Evolutionary conservation across 441 rosid species (phyloP).

Genomic region (Gossypium trilobum): DNA sequence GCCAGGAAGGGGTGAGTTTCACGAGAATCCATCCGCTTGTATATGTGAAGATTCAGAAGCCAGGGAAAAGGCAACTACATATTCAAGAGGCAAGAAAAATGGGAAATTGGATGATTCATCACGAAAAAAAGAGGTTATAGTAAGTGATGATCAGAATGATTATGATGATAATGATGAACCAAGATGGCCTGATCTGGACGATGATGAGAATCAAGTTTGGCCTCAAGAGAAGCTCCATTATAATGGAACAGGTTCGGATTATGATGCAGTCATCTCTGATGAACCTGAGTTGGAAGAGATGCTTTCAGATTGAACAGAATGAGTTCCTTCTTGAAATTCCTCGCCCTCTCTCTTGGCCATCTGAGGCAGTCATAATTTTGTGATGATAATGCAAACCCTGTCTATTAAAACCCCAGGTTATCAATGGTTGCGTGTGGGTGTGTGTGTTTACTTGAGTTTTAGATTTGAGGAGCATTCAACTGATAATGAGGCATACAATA

Average conservation of each 20-base stretch:
- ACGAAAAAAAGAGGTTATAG: slow-evolving; percentile 19
- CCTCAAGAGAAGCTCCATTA: slow-evolving; percentile 32
- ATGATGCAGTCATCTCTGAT: slow-evolving; percentile 45
- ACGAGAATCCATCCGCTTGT: slow-evolving; percentile 85
- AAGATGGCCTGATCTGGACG: slow-evolving; percentile 42
- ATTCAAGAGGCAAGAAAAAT: slow-evolving; percentile 31
- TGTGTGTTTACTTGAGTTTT: background rate
- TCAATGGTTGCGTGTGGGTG: background rate
- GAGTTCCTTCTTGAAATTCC: background rate
- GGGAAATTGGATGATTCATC: slow-evolving; percentile 34
- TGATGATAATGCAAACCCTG: background rate
- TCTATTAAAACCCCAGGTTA: background rate
- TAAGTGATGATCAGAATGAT: slow-evolving; percentile 33
- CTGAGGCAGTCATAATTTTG: background rate
- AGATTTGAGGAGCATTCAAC: background rate
- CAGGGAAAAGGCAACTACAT: slow-evolving; percentile 33
- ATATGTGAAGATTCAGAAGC: slow-evolving; percentile 61
- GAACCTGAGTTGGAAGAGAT: slow-evolving; percentile 79
- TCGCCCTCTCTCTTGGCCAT: background rate
- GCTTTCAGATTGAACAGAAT: slow-evolving; percentile 52
- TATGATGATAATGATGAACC: slow-evolving; percentile 40
- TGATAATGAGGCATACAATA: background rate
- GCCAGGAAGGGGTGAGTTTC: slow-evolving; percentile 95
- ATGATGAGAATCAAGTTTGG: slow-evolving; percentile 39
- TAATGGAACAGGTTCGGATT: slow-evolving; percentile 47